Conservation (phyloP, 257 asterid genomes). For the Haberlea rhodopensis region DNA sequence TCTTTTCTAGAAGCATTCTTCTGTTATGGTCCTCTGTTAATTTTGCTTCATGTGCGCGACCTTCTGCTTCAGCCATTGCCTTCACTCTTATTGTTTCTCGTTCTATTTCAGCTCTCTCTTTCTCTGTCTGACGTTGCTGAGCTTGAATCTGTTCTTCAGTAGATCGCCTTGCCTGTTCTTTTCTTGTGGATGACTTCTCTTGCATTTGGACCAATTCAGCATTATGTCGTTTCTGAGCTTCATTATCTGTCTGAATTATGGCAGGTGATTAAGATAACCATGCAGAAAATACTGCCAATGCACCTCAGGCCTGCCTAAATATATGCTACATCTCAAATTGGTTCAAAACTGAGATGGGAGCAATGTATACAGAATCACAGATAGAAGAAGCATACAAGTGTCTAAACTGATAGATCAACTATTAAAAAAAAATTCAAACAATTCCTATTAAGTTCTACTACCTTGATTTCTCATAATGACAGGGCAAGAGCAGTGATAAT, state of each 20-base stretch:
- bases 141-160: conserved; percentile 97
- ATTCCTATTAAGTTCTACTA: conserved; percentile 9
- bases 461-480: conserved; percentile 2
- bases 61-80: conserved; percentile 96
- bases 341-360: conserved; percentile 6
- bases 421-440: neutral
- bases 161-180: conserved; percentile 88
- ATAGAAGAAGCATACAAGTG: neutral
- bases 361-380: conserved; percentile 9
- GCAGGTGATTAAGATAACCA: conserved; percentile 20
- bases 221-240: conserved; percentile 81
- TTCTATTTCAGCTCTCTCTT: conserved; percentile 93
- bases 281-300: conserved; percentile 21
- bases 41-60: conserved; percentile 87
- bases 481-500: conserved; percentile 17
- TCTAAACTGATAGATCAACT: neutral
- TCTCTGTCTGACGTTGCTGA: conserved; percentile 82
- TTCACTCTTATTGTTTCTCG: conserved; percentile 84
- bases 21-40: conserved; percentile 86
- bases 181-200: conserved; percentile 83
- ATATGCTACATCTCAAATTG: conserved; percentile 3
- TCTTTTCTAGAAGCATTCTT: conserved; percentile 78
- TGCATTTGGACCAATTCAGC: conserved; percentile 85
- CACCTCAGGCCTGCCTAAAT: neutral
- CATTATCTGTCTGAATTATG: conserved; percentile 72